Base-by-base conservation (phyloP, 2,329 filamentous ascomycete genomes). In the Neofusicoccum umdonicola region DNA sequence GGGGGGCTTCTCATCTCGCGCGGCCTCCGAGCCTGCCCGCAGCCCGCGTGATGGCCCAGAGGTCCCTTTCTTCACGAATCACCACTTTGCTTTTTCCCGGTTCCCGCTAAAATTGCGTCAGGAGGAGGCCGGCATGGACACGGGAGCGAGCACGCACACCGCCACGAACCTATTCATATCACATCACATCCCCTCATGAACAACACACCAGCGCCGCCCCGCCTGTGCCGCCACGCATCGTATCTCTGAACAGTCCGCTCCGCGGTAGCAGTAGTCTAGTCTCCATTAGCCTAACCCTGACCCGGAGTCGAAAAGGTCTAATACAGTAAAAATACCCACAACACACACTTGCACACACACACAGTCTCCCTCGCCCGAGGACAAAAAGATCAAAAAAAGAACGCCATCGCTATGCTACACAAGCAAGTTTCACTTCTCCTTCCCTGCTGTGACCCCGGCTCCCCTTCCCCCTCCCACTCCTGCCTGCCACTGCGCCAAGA, bases 381-480 rank as follows among this genome's bases (percentile, higher is more conserved):
- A 31, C 13, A 51, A 31, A 31, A 15, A 50, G 17, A 9, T 13
- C 35, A 57, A 52, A 44, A 65, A 52, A 9, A 50, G 35, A 51
- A 58, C 67, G 65, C 65, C 50, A 60, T 62, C 41, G 61, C 47
- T 42, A 62, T 63, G 48, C 58, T 63, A 57, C 35, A 54, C 57
- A 47, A 47, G 68, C 37, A 58, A n/a, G 65, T n/a, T 57, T 52
- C 45, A 60, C 65, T 31, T 50, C 48, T 57, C n/a, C 17, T 45
- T 19, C 31, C 22, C 22, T 5, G 27, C 35, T 48, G 45, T 12
- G 17, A 13, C 15, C 34, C 50, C 70, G 69, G 70, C 72, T 72
- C 71, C 73, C 68, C 70, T 72, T 71, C 73, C 71, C 73, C 42
- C 17, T 8, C n/a, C n/a, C 7, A 17, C 17, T 12, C 17, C 45